Evolutionary conservation across 163 green algal genomes (phyloP), one percentile per base, ranked within the genome.

Genomic region (Chloromonas sp.): DNA sequence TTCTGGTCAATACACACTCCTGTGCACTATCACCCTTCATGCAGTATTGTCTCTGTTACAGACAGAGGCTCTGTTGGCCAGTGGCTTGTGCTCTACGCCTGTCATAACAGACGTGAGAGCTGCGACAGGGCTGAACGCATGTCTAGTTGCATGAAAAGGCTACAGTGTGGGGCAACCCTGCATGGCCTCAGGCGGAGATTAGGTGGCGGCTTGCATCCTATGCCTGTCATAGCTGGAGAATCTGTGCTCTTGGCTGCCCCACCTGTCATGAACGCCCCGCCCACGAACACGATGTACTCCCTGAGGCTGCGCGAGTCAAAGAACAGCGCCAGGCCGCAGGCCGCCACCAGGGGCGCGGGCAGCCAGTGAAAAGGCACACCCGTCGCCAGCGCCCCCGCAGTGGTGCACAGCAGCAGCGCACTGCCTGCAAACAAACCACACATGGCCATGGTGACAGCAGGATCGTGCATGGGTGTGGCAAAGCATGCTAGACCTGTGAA

Each of bases 351-450:
- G 2, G 96, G 95, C 8, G 94, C 95, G 1, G 95, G 93, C 84
- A 98, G 87, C 88, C 92, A 92, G 81, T 85, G 87, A 5, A 96
- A 87, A 0, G 96, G 96, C 83, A 98, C 85, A 81, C 96, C 96
- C 1, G 90, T 87, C 0, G 94, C 96, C 13, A 98, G 76, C 0
- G 90, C 86, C 58, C 92, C 93, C 60, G 93, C 90, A 8, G 91
- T 90, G 60, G 90, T 91, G 84, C 87, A 92, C 36, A 93, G 84
- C 87, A 93, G 81, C 81, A 94, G 84, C 86, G 90, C 87, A 59
- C n/a, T 86, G 84, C 88, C 89, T 76, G 81, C 36, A 57, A n/a
- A 36, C 36, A 36, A 36, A 36, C 36, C 36, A 36, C 36, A 36
- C 36, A 36, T 36, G 2, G 59, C 2, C 15, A 8, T 60, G 13